Base-by-base conservation (phyloP, 441 rosid genomes). In the Adansonia grandidieri region DNA sequence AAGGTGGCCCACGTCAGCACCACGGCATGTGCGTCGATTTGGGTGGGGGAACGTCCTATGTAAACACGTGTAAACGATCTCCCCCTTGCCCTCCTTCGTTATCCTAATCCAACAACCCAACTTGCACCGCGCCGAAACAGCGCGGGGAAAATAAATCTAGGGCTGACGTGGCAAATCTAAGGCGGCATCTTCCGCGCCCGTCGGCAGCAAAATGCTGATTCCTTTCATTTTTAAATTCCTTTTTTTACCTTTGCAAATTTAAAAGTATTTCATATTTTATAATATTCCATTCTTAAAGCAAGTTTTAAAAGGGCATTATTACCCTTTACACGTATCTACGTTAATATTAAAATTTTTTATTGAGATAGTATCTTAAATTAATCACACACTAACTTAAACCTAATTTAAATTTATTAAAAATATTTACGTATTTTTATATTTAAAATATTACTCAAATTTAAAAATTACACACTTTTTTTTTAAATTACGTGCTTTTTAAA, bases 151-250 rank as follows among this genome's bases (percentile, higher is more conserved):
- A 7, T 4, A 62, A 24, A 58, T 20, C 60, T 24, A 75, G 69
- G 82, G 78, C 75, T 75, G 51, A 76, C 82, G 79, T 85, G 79
- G 80, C 79, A 60, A 69, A 85, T 78, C 73, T 48, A 0, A 22
- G 1, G 28, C 51, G 75, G 79, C 85, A 78, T 79, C 84, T 78
- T 80, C 71, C 13, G 45, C 24, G 7, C 71, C 20, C 82, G 79
- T 68, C 79, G 81, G 77, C 61, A 48, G 7, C 45, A 22, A 64
- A 50, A 51, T 76, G 47, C 61, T 50, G 71, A 48, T 71, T 74
- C 73, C 45, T 75, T 61, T 15, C 2, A 6, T 7, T 66, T 17
- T 9, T 66, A 28, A 63, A 6, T 50, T 50, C 54, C 14, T 50
- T 50, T 17, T 2, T 44, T 44, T 0, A 17, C 22, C 70, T 10